Evolutionary conservation across 371 early-diverging fungal genomes (phyloP), one percentile per base, ranked within the genome.

Genomic region (Parasitella parasitica): DNA sequence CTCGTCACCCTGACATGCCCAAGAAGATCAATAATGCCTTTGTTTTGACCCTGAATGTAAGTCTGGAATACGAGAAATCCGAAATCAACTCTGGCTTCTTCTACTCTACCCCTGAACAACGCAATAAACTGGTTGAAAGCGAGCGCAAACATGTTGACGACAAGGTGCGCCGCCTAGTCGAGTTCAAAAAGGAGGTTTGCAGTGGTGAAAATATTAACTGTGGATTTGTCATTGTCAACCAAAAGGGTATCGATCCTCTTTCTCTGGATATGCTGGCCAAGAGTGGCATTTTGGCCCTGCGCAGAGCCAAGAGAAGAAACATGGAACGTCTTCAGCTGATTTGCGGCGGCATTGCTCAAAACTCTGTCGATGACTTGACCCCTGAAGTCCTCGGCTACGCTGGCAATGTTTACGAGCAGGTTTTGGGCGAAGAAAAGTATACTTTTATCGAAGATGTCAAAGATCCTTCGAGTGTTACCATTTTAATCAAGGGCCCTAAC

Each of bases 11-110:
- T 28, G 97, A 97, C 68, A 99, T 99, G 99, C 99, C 99, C 65
- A 99, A 95, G 85, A 82, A 91, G 6, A 87, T 99, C 57, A 86
- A 89, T 69, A 89, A 99, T 76, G 96, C 95, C 36, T 96, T 83
- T 73, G 82, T 99, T 27, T 81, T 99, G 58, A 98, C 97, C 13
- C 84, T 98, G 55, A 99, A 99, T 74, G 97, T 99, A 55, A 98
- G 98, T 27, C 85, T 99, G 60, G 99, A 99, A 85, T 99, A 99
- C 79, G 99, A 99, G 77, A 99, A 99, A 88, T 96, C 97, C 70
- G 99, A 99, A 80, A 91, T 99, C 86, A 99, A 99, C 89, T 97
- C 99, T 65, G 94, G 97, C 54, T 99, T 99, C 88, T 99, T 96
- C 82, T 99, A 99, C 85, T 91, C 91, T 69, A 89, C 92, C 46